Conservation (phyloP, 1,139 yeast species). For the Eremothecium sinecaudum region DNA sequence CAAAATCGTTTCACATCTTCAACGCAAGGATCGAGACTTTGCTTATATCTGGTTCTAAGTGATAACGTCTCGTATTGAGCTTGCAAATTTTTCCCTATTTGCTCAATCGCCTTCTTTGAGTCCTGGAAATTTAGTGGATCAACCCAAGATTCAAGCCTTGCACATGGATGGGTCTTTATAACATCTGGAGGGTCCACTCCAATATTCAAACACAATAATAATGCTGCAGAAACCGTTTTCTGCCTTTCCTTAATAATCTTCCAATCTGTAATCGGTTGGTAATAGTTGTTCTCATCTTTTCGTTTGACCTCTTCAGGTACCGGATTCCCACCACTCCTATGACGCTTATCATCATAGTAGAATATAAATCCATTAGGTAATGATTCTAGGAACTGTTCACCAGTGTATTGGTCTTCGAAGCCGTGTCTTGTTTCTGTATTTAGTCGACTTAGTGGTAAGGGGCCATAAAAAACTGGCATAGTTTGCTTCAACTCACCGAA, state of each 20-base stretch:
- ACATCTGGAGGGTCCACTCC: constrained; percentile 98
- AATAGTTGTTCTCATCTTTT: constrained; percentile 39
- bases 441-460: constrained; percentile 35
- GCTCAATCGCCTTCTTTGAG: constrained; percentile 84
- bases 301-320: constrained; percentile 45
- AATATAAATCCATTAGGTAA: constrained; percentile 68
- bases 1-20: constrained; percentile 93
- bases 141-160: constrained; percentile 87
- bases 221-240: constrained; percentile 90
- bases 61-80: constrained; percentile 84
- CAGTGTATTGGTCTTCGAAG: constrained; percentile 55
- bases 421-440: constrained; percentile 68
- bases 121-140: constrained; percentile 81
- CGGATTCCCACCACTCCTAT: constrained; percentile 84
- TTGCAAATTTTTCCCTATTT: constrained; percentile 81
- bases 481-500: too few species aligned
- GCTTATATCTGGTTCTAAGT: constrained; percentile 80
- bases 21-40: constrained; percentile 86
- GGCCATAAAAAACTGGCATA: constrained; percentile 22
- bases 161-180: constrained; percentile 88
- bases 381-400: constrained; percentile 54
- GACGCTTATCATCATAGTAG: constrained; percentile 83
- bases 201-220: constrained; percentile 77
- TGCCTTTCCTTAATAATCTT: constrained; percentile 81
- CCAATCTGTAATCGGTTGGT: constrained; percentile 81